These are phyloP conservation scores for Cercospora sp. DNA, from an alignment of 2,329 filamentous ascomycete species.

Conservation along the genomic window DNA sequence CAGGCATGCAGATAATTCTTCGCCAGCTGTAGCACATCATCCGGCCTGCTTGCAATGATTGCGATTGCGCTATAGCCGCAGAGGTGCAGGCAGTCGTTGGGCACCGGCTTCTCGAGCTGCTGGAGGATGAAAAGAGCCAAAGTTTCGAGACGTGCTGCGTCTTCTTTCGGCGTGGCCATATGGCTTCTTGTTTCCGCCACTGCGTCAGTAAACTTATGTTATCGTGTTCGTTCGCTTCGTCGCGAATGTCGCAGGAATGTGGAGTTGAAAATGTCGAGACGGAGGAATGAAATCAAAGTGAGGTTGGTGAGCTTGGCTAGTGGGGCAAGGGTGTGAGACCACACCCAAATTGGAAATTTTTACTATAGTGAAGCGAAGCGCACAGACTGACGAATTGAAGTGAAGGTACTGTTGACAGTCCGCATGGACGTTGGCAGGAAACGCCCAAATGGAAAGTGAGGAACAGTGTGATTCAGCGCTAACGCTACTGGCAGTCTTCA, in stretches of 20 bases:
- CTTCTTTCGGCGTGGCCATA: constrained; percentile 9
- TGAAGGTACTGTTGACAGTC: not conserved
- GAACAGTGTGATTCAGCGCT: not conserved
- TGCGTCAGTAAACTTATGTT: not conserved
- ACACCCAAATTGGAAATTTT: constrained; percentile 8
- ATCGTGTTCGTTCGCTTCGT: not conserved
- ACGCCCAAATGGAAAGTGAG: too few relatives aligned
- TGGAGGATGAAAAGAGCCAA: constrained; percentile 10
- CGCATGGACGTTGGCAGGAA: not conserved
- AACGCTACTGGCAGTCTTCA: not conserved
- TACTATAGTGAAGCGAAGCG: not conserved
- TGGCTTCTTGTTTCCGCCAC: not conserved
- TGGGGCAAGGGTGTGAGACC: not conserved
- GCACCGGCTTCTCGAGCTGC: constrained; percentile 17
- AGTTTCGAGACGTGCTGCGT: not conserved
- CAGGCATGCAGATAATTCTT: constrained; percentile 70
- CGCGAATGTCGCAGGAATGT: not conserved
- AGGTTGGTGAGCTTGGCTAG: not conserved
- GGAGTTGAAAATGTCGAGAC: not conserved
- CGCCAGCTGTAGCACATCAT: constrained; percentile 60
- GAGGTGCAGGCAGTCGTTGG: constrained; percentile 39
- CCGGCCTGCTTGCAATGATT: constrained; percentile 42
- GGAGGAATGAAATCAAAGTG: not conserved
- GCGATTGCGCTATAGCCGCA: constrained; percentile 46
- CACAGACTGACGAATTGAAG: not conserved